These are phyloP conservation scores for Cucurbitaria berberidis DNA, from an alignment of 2,329 filamentous ascomycete species.

Conservation along the genomic window DNA sequence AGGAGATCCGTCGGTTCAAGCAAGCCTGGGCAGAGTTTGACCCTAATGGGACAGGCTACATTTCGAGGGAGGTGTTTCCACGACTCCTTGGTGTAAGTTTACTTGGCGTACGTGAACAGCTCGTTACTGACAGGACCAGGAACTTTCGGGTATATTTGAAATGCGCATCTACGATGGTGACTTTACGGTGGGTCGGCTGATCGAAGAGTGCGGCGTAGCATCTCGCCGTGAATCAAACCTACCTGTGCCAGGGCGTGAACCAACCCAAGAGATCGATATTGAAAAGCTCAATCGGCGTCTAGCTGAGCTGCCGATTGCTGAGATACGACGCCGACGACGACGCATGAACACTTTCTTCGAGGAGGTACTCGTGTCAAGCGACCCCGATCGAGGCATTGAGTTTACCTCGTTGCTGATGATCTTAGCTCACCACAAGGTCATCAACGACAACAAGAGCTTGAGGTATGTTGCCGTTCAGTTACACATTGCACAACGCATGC, in stretches of 20 bases:
- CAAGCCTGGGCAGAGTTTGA: slow-evolving; percentile 98
- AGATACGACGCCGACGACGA: slow-evolving; percentile 75
- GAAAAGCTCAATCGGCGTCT: slow-evolving; percentile 76
- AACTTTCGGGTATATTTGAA: slow-evolving; percentile 93
- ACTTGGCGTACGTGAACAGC: neutral
- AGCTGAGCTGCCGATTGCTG: slow-evolving; percentile 72
- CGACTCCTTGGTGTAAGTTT: slow-evolving; percentile 75
- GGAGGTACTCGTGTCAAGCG: slow-evolving; percentile 91
- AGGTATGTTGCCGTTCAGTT: slow-evolving; percentile 58
- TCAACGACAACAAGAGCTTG: slow-evolving; percentile 95
- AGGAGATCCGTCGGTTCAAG: slow-evolving; percentile 96
- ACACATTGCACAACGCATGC: neutral
- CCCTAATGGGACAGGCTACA: slow-evolving; percentile 88
- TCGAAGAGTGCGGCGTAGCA: slow-evolving; percentile 79
- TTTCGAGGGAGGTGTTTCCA: slow-evolving; percentile 87
- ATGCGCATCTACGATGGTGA: slow-evolving; percentile 96
- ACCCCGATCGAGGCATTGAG: slow-evolving; percentile 85
- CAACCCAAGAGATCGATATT: slow-evolving; percentile 67
- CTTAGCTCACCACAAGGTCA: slow-evolving; percentile 97
- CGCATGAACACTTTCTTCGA: slow-evolving; percentile 96
- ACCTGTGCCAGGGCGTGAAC: slow-evolving; percentile 51
- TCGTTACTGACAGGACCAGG: slow-evolving; percentile 47
- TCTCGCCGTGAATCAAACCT: slow-evolving; percentile 57
- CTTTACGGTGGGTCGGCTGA: slow-evolving; percentile 82
- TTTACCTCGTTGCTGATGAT: slow-evolving; percentile 95